Evolutionary conservation across 192 early-diverging fungal genomes (phyloP).

Genomic region (Obelidium mucronatum): DNA sequence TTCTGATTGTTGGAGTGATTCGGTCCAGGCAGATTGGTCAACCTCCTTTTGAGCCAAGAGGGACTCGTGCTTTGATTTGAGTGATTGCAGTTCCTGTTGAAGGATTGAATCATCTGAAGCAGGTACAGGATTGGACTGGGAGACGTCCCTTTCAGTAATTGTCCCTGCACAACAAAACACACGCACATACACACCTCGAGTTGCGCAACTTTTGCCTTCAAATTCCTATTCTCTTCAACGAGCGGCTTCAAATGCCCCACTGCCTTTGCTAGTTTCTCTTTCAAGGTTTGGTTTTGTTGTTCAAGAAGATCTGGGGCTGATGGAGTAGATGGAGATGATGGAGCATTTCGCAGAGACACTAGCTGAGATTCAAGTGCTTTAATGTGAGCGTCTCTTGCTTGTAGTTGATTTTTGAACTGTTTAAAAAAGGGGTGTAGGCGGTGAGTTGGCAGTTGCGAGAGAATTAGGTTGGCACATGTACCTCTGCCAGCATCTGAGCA

Average conservation of each 20-base stretch:
- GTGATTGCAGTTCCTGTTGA: constrained; percentile 10
- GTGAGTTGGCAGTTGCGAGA: too few relatives aligned
- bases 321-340: not conserved
- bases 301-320: too few relatives aligned
- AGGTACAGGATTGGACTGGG: too few relatives aligned
- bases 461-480: too few relatives aligned
- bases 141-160: too few relatives aligned
- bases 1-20: not conserved
- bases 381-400: not conserved
- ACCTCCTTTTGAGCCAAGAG: too few relatives aligned
- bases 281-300: constrained; percentile 2
- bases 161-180: too few relatives aligned
- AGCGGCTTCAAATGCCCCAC: constrained; percentile 37
- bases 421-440: not conserved
- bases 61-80: not conserved
- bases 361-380: not conserved
- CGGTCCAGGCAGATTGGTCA: too few relatives aligned
- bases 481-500: not conserved
- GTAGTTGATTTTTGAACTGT: not conserved
- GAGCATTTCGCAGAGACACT: not conserved
- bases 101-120: too few relatives aligned
- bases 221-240: constrained; percentile 30
- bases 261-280: constrained; percentile 37
- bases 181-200: too few relatives aligned
- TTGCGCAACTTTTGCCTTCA: constrained; percentile 14